Evolutionary conservation across 495 filamentous ascomycete genomes (phyloP).

Genomic region (Penicillium cosmopolitanum): DNA sequence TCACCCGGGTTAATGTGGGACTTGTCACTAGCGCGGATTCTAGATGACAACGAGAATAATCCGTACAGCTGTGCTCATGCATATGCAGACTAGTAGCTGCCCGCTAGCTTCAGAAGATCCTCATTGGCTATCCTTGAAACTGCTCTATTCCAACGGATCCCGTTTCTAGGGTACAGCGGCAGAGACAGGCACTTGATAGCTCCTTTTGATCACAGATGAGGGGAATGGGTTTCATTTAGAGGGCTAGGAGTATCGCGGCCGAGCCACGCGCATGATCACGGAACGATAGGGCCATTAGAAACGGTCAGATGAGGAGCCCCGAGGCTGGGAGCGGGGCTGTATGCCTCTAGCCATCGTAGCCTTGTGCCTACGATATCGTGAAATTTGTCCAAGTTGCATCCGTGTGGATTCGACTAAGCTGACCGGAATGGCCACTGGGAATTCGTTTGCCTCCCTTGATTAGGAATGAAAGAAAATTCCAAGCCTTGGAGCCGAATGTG

Average conservation of each 20-base stretch:
- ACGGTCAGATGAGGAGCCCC: not conserved
- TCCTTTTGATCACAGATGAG: not conserved
- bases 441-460: no score
- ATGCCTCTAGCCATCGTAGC: not conserved
- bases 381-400: not conserved
- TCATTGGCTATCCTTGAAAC: not conserved
- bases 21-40: not conserved
- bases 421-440: not conserved
- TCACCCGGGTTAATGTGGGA: not conserved
- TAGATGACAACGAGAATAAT: not conserved
- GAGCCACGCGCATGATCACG: not conserved
- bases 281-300: not conserved
- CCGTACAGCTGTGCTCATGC: not conserved
- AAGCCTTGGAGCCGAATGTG: no score
- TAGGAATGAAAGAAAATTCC: no score
- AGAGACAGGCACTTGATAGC: not conserved
- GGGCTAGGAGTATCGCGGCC: not conserved
- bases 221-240: not conserved
- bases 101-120: not conserved
- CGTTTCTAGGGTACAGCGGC: not conserved
- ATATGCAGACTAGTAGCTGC: constrained; percentile 1
- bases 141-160: not conserved
- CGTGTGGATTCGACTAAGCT: not conserved
- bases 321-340: not conserved
- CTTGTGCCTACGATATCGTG: not conserved